Evolutionary conservation across 2,329 filamentous ascomycete genomes (phyloP).

Genomic region (Acarospora socialis): DNA sequence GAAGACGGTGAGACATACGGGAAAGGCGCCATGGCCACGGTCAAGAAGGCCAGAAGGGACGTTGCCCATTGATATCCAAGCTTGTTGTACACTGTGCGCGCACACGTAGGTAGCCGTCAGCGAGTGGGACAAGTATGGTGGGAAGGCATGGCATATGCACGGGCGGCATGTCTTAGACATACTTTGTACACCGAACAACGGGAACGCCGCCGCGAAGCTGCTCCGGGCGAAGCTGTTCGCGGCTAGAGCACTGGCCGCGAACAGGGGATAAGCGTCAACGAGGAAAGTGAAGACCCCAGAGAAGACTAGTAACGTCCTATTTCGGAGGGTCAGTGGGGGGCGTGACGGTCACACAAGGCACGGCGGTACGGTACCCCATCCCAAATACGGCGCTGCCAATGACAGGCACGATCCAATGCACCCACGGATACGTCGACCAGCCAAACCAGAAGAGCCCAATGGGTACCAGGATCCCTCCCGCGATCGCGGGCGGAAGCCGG

Average conservation of each 20-base stretch:
- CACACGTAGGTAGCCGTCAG: conserved; percentile 2
- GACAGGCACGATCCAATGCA: conserved; percentile 66
- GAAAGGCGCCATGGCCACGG: conserved; percentile 30
- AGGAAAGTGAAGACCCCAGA: conserved; percentile 80
- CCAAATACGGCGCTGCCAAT: conserved; percentile 61
- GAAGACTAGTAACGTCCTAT: conserved; percentile 62
- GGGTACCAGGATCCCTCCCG: conserved; percentile 64
- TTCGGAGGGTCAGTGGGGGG: conserved; percentile 9
- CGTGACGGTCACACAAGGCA: conserved; percentile 14
- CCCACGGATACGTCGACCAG: conserved; percentile 43
- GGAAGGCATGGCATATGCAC: conserved; percentile 1
- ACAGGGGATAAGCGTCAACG: conserved; percentile 43
- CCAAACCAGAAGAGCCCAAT: conserved; percentile 77
- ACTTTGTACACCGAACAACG: conserved; percentile 53
- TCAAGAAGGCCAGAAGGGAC: conserved; percentile 29
- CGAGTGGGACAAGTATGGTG: conserved; percentile 3
- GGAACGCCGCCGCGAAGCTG: conserved; percentile 64
- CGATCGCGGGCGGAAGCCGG: conserved; percentile 59
- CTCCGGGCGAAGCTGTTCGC: conserved; percentile 72
- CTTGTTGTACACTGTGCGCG: conserved; percentile 29
- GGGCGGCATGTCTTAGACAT: conserved; percentile 15
- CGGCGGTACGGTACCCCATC: conserved; percentile 53
- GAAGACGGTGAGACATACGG: conserved; percentile 25
- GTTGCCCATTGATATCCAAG: conserved; percentile 34
- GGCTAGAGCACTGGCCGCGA: conserved; percentile 50